phyloP scores from a whole-genome alignment of 495 filamentous ascomycete genomes.

The Talaromyces adpressus region DNA sequence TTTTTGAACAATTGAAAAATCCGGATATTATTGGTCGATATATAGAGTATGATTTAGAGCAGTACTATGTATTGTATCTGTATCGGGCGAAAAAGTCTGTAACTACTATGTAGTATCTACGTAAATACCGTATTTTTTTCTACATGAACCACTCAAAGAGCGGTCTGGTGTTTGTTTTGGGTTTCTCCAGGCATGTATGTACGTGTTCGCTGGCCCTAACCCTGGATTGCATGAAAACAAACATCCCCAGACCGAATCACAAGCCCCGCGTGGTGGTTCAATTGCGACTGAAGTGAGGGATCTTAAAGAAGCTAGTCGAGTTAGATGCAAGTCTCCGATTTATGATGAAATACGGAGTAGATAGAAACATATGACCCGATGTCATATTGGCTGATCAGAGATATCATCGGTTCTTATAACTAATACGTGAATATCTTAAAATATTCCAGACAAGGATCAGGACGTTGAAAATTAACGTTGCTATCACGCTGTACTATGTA shows the following conservation, averaged over 20 bases:
- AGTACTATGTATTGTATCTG: no score
- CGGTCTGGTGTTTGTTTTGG: slow-evolving; percentile 1
- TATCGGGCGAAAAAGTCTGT: no score
- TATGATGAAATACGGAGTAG: neutral
- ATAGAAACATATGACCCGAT: neutral
- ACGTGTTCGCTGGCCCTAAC: neutral
- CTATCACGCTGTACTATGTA: no score
- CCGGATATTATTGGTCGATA: no score
- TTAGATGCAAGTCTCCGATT: neutral
- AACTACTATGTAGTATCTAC: no score
- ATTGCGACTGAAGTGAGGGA: neutral
- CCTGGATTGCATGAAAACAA: slow-evolving; percentile 2
- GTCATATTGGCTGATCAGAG: neutral
- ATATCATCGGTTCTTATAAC: neutral
- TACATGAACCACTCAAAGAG: neutral
- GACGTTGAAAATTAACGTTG: neutral
- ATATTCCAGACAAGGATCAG: neutral
- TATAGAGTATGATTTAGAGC: no score
- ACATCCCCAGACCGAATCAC: neutral
- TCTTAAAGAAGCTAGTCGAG: neutral
- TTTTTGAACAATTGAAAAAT: no score
- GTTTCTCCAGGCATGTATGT: neutral
- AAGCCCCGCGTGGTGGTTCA: neutral
- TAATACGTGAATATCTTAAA: neutral
- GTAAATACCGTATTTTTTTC: neutral